Base-by-base conservation (phyloP, 179 eudicot genomes). In the Spergularia azorica region DNA sequence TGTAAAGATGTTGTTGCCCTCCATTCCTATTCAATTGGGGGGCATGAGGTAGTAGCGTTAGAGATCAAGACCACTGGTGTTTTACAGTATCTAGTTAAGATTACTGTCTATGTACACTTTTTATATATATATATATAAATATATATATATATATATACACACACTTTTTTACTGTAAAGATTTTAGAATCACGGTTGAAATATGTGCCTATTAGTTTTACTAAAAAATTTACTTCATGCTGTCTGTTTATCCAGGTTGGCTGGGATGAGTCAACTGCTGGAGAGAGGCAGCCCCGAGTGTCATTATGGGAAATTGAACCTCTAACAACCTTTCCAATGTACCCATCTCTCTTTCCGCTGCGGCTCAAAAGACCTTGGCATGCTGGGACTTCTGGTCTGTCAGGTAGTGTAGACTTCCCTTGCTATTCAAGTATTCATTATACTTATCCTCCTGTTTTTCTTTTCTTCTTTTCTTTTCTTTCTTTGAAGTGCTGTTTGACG, bases 241-340 rank as follows among this genome's bases (percentile, higher is more conserved):
- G 63, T 48, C 36, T 64, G 38, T 75, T 56, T 26, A 67, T 83
- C 72, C 77, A 96, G 99, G 99, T 96, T 79, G 99, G 99, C 56
- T 96, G 99, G 99, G 99, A 96, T 79, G 99, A 96, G 74, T 96
- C 99, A 64, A 94, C 99, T 80, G 99, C 98, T n/a, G 96, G 98
- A 76, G 98, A 96, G 87, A 96, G 96, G 84, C 99, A 94, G 81
- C 98, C 99, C 73, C 89, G 98, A 21, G 99, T 94, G 17, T 96
- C 99, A 13, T 82, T 96, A 73, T 96, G 99, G 99, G 99, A 96
- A 79, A 92, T 96, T 67, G 98, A 94, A 78, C 98, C 98, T 50
- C 82, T 94, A 84, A 94, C 98, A 26, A 94, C 97, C 70, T 94
- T 94, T 74, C 98, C 98, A 17, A 92, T 94, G 97, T 94, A 94